Evolutionary conservation across 2,329 filamentous ascomycete species (phyloP).

Genomic region (Xylaria sp.): DNA sequence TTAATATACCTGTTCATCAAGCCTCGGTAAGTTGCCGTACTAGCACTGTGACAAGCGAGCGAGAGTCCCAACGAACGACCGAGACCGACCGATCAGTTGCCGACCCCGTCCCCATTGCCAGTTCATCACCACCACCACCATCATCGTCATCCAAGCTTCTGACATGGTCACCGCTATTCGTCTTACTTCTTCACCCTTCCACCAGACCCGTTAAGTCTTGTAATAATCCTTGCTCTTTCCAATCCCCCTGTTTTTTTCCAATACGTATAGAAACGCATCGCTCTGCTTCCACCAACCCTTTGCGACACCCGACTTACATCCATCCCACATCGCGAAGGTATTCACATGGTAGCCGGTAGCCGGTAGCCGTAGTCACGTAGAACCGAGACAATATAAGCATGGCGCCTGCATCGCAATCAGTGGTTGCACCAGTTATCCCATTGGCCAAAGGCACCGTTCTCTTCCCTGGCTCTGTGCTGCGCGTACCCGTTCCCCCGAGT

Average conservation of each 20-base stretch:
- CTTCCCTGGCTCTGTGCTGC: slow-evolving; percentile 84
- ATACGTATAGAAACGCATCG: slow-evolving; percentile 5
- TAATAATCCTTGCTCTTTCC: slow-evolving; percentile 19
- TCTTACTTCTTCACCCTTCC: slow-evolving; percentile 16
- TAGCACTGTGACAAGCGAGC: background rate
- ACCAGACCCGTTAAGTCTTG: slow-evolving; percentile 15
- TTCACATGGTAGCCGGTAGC: background rate
- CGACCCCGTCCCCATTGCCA: slow-evolving; percentile 5
- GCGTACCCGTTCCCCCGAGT: slow-evolving; percentile 80
- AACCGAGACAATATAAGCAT: slow-evolving; percentile 40
- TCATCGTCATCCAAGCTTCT: slow-evolving; percentile 24
- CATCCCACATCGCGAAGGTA: background rate
- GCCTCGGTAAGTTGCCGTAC: slow-evolving; percentile 29
- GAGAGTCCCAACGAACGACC: background rate
- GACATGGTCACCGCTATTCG: slow-evolving; percentile 17
- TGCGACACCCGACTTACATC: slow-evolving; percentile 3
- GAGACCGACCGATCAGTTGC: background rate
- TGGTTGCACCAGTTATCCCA: slow-evolving; percentile 79
- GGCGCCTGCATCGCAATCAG: slow-evolving; percentile 51
- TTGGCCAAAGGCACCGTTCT: slow-evolving; percentile 83
- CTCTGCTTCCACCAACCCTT: background rate
- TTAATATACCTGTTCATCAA: slow-evolving; percentile 9
- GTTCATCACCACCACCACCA: slow-evolving; percentile 15
- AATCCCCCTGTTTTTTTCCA: background rate
- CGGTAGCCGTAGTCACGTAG: background rate